Conservation (phyloP, 345 rosid genomes). For the Excoecaria cochinchinensis region DNA sequence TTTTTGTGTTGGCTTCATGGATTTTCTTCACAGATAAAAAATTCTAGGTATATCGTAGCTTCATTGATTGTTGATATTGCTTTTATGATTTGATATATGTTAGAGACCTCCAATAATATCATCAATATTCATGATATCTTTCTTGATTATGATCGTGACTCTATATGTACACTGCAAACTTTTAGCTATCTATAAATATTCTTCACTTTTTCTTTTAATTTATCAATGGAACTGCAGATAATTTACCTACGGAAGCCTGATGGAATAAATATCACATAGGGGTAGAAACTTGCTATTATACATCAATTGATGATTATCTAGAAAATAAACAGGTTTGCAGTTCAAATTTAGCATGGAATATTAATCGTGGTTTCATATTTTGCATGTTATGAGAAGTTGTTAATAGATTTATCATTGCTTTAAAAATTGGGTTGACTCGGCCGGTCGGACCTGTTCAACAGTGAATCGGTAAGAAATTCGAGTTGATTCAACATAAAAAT, state of each 20-base stretch:
- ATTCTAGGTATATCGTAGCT: too few relatives aligned
- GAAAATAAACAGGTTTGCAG: conserved; percentile 50
- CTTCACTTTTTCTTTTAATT: neutral
- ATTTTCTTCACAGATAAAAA: too few relatives aligned
- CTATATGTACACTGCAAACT: conserved; percentile 48
- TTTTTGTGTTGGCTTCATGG: too few relatives aligned
- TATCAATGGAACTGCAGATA: conserved; percentile 65
- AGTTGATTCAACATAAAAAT: too few relatives aligned
- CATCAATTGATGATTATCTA: conserved; percentile 45
- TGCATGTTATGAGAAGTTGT: neutral
- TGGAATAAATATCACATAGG: conserved; percentile 98
- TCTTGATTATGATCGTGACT: conserved; percentile 80
- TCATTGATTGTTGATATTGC: too few relatives aligned
- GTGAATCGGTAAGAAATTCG: too few relatives aligned
- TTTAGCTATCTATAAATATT: neutral
- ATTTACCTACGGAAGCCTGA: conserved; percentile 88
- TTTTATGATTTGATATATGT: too few relatives aligned
- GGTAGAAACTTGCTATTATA: conserved; percentile 77
- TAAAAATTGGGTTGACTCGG: too few relatives aligned
- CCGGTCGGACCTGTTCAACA: too few relatives aligned
- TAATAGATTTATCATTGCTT: too few relatives aligned
- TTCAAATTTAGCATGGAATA: neutral
- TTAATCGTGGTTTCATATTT: neutral
- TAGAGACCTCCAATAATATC: conserved; percentile 78
- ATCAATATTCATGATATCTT: conserved; percentile 71